These are phyloP conservation scores for Takashimella koratensis DNA, from an alignment of 1,284 basidiomycete species.

Conservation along the genomic window DNA sequence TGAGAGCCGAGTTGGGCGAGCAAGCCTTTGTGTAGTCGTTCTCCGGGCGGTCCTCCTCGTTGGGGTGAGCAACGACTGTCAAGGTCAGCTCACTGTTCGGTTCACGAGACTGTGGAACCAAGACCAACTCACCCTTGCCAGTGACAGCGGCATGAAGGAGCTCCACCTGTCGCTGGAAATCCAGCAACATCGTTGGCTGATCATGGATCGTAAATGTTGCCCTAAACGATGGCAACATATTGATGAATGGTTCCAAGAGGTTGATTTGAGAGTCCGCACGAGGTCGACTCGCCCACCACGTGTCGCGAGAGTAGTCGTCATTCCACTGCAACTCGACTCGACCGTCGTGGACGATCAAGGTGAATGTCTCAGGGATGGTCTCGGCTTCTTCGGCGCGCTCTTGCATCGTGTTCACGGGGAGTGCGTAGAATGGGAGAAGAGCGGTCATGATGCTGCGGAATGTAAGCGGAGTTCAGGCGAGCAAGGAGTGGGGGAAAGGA, in stretches of 20 bases:
- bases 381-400: constrained; percentile 42
- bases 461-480: not conserved
- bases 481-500: not conserved
- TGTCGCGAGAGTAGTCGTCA: constrained; percentile 48
- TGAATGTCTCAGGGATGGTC: constrained; percentile 48
- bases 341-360: constrained; percentile 46
- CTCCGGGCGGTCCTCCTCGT: constrained; percentile 39
- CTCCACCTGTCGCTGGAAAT: constrained; percentile 37
- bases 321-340: constrained; percentile 51
- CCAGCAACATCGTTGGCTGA: constrained; percentile 46
- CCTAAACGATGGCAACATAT: constrained; percentile 25
- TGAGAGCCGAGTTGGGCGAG: constrained; percentile 38
- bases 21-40: constrained; percentile 44
- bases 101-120: not conserved
- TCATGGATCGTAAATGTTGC: constrained; percentile 50
- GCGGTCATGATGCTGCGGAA: constrained; percentile 44
- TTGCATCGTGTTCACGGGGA: constrained; percentile 36
- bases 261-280: constrained; percentile 50
- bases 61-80: constrained; percentile 30
- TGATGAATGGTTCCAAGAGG: constrained; percentile 49
- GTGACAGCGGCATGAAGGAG: constrained; percentile 36
- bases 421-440: constrained; percentile 45
- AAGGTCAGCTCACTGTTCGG: constrained; percentile 2
- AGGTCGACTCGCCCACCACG: constrained; percentile 43
- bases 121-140: constrained; percentile 28